These are phyloP conservation scores for Colletotrichum tanaceti DNA, from an alignment of 2,329 filamentous ascomycete genomes.

Conservation along the genomic window DNA sequence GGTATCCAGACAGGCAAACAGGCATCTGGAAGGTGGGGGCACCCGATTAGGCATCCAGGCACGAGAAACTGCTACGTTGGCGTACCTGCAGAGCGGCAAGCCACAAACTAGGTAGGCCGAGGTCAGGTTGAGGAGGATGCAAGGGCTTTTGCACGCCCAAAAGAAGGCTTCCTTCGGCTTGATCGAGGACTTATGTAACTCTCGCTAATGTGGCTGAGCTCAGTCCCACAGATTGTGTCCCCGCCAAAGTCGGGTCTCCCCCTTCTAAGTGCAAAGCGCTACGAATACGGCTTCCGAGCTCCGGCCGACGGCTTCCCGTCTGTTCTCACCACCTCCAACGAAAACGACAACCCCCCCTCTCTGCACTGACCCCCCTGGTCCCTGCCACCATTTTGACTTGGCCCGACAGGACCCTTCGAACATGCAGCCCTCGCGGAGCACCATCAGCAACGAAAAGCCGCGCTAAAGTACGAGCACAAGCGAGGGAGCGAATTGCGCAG, in stretches of 20 bases:
- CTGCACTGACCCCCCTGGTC: slow-evolving; percentile 8
- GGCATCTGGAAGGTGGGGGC: background rate
- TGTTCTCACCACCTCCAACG: background rate
- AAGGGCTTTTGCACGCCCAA: too few species aligned
- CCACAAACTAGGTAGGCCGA: slow-evolving; percentile 16
- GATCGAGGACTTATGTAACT: too few species aligned
- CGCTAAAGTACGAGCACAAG: background rate
- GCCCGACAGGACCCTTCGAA: slow-evolving; percentile 26
- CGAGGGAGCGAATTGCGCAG: slow-evolving; percentile 11
- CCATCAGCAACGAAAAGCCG: background rate
- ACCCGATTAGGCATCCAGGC: slow-evolving; percentile 6
- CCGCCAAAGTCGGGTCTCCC: background rate
- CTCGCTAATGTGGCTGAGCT: slow-evolving; percentile 22
- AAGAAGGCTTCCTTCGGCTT: too few species aligned
- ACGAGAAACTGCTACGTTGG: background rate
- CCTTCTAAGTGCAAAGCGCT: background rate
- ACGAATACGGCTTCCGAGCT: background rate
- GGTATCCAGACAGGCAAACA: too few species aligned
- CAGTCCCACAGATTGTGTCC: background rate
- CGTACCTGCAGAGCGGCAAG: slow-evolving; percentile 23
- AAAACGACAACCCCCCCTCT: background rate
- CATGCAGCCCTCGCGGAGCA: slow-evolving; percentile 6
- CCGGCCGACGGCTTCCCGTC: slow-evolving; percentile 1
- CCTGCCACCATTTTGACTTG: slow-evolving; percentile 13
- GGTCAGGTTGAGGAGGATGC: too few species aligned